Evolutionary conservation across 306 rosid genomes (phyloP).

Genomic region (Macrotyloma uniflorum): DNA sequence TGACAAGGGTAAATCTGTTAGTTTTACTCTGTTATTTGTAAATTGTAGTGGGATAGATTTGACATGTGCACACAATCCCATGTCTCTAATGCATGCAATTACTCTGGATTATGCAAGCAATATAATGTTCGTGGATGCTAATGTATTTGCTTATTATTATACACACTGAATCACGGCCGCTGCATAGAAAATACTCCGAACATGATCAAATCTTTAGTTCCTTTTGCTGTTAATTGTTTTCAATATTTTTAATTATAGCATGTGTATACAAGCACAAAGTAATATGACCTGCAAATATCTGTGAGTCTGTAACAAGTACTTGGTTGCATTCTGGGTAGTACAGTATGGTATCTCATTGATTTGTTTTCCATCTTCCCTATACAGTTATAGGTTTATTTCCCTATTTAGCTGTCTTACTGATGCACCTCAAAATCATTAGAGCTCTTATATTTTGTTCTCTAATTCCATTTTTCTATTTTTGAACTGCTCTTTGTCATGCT

Average conservation of each 20-base stretch:
- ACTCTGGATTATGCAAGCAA: background rate
- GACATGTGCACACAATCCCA: background rate
- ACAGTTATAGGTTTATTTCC: background rate
- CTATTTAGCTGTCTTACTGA: background rate
- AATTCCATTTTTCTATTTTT: background rate
- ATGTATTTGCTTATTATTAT: background rate
- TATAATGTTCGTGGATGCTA: background rate
- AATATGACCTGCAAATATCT: background rate
- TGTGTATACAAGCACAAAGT: background rate
- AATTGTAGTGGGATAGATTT: conserved; percentile 6
- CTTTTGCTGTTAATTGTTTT: conserved; percentile 22
- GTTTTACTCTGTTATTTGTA: conserved; percentile 24
- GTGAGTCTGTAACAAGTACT: background rate
- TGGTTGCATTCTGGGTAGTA: background rate
- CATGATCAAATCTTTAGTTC: background rate
- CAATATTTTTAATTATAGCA: background rate
- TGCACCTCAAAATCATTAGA: background rate
- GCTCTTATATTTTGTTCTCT: background rate
- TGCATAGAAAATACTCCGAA: conserved; percentile 1
- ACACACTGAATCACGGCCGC: background rate
- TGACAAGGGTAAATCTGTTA: conserved; percentile 78
- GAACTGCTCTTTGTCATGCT: background rate
- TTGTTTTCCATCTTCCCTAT: background rate
- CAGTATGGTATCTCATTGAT: conserved; percentile 6
- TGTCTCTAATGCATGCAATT: conserved; percentile 12